phyloP scores from a whole-genome alignment of 768 basidiomycete genomes.

The Mycena amicta region DNA sequence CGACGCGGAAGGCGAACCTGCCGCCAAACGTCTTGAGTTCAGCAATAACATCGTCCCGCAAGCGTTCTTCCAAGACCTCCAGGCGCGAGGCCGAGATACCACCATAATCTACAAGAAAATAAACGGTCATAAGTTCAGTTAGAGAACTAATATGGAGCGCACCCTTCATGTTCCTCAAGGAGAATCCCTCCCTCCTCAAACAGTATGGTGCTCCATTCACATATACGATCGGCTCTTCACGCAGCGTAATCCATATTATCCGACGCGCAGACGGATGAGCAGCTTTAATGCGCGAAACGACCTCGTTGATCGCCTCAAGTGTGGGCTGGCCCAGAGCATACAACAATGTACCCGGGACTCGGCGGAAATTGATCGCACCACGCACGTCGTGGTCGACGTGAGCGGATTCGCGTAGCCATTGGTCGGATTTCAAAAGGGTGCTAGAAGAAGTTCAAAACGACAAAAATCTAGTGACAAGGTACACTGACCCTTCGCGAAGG shows the following conservation, averaged over 20 bases:
- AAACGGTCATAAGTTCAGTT: background rate
- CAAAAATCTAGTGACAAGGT: background rate
- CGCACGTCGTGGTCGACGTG: slow-evolving; percentile 70
- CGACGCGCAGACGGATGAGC: slow-evolving; percentile 61
- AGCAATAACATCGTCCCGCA: slow-evolving; percentile 83
- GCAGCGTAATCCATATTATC: slow-evolving; percentile 89
- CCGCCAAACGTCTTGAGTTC: slow-evolving; percentile 86
- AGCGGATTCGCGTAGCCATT: slow-evolving; percentile 79
- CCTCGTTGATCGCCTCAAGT: slow-evolving; percentile 80
- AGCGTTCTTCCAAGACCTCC: slow-evolving; percentile 87
- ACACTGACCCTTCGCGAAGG: slow-evolving; percentile 73
- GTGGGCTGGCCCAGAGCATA: slow-evolving; percentile 96
- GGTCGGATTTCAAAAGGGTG: slow-evolving; percentile 89
- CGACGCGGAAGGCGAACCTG: slow-evolving; percentile 46
- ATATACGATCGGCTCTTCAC: slow-evolving; percentile 91
- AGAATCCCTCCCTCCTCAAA: slow-evolving; percentile 79
- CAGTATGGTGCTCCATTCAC: slow-evolving; percentile 94
- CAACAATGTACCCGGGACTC: slow-evolving; percentile 75
- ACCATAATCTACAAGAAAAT: slow-evolving; percentile 71
- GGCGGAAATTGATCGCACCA: slow-evolving; percentile 95
- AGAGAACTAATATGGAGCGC: background rate
- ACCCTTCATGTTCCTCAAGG: slow-evolving; percentile 95
- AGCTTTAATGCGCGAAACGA: slow-evolving; percentile 64
- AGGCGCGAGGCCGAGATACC: slow-evolving; percentile 91
- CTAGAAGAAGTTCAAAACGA: slow-evolving; percentile 36